Conservation (phyloP, 179 eudicot genomes). For the Actinidia chinensis region DNA sequence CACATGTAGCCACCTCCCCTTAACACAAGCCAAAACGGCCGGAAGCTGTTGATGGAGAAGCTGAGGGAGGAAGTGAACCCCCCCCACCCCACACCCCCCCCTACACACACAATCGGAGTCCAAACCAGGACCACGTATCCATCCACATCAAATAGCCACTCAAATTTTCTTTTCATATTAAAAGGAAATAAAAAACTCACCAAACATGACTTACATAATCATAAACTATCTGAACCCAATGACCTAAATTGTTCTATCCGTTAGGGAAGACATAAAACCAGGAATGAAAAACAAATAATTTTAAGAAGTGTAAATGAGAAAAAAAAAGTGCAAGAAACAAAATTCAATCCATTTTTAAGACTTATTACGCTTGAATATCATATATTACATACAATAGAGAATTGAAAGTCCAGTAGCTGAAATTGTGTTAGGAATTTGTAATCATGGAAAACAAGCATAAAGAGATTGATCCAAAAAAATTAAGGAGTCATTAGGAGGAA, state of each 20-base stretch:
- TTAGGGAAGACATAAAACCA: background rate
- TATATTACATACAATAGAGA: too few species aligned
- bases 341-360: too few species aligned
- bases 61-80: slow-evolving; percentile 64
- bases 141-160: slow-evolving; percentile 76
- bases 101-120: slow-evolving; percentile 97
- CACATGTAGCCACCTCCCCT: slow-evolving; percentile 79
- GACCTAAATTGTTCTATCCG: background rate
- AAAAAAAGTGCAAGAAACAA: too few species aligned
- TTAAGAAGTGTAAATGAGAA: too few species aligned
- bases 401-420: background rate
- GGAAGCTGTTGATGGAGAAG: slow-evolving; percentile 78
- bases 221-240: background rate
- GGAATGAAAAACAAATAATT: background rate
- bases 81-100: too few species aligned
- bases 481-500: background rate
- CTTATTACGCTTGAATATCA: too few species aligned
- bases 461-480: too few species aligned
- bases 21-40: slow-evolving; percentile 49
- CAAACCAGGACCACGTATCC: slow-evolving; percentile 83
- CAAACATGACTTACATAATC: background rate
- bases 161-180: background rate
- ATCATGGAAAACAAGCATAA: background rate
- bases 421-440: background rate
- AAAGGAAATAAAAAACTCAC: background rate